Evolutionary conservation across 1,139 yeast genomes (phyloP), one percentile per base, ranked within the genome.

Genomic region (Magnusiomyces suaveolens): DNA sequence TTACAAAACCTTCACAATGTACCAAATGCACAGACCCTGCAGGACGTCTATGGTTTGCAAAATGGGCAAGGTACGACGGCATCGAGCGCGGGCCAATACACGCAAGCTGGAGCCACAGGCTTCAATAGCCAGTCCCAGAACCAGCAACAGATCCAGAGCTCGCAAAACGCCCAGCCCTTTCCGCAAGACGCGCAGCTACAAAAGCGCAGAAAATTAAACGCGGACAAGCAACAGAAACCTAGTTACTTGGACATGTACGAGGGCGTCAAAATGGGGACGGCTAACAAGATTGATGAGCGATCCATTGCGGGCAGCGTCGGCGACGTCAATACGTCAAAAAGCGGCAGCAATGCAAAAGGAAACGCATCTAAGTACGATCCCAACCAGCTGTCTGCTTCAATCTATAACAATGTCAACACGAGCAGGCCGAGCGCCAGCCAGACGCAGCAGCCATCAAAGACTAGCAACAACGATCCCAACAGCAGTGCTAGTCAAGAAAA

Each of bases 181-280:
- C n/a, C n/a, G n/a, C n/a, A 29, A 29, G 33, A 29, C 33, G 10
- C 6, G 33, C 33, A 29, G 12, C 6, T 6, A 12, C 33, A 6
- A 29, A 29, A 29, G 12, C 33, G 33, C 6, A 29, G 33, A 12
- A 29, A 29, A 29, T 29, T 29, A 12, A 29, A 29, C 12, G 33
- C 12, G 12, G 33, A 29, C 33, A 29, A 29, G 12, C 33, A 6
- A 29, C 33, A 29, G 41, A 36, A 43, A 43, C 26, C 26, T 3
- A 43, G 18, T 43, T 21, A 43, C 26, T 43, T 43, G 25, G 23
- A 46, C 48, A 18, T 16, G 39, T 20, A 21, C 46, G 26, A 48
- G 47, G 29, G 36, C 51, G 21, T 29, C 47, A 41, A 36, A 48
- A 43, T 60, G 64, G 47, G 67, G 59, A 24, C 56, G 14, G 52